Evolutionary conservation across 2,329 filamentous ascomycete genomes (phyloP), one percentile per base, ranked within the genome.

Genomic region (Claviceps arundinis): DNA sequence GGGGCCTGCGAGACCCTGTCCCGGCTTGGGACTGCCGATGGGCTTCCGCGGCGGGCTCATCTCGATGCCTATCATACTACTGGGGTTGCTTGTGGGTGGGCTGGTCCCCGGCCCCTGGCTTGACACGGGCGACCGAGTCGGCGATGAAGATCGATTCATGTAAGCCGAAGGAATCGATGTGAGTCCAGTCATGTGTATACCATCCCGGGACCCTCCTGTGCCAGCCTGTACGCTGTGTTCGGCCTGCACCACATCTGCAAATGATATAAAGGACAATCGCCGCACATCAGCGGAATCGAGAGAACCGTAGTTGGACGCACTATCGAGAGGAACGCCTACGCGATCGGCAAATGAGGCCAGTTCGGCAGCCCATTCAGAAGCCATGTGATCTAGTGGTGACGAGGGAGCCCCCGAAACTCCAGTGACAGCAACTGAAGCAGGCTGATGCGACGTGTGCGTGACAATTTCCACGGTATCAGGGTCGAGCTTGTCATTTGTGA

Each of bases 391-490:
- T 47, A 70, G 70, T 53, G 55, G 66, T 61, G 55, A 65, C 62
- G 58, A 57, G 4, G 43, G 30, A 3, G 37, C 56, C 41, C 55
- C 66, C 62, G 55, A 59, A 19, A 69, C 64, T 46, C 78, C 78
- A 1, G 79, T 76, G 40, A 91, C 83, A 1, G 81, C 77, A 11
- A 82, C 75, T 1, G 81, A 76, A 13, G 88, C 89, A 26, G 88
- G 84, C 62, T 91, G 89, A 66, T 96, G 90, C 24, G 82, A 82
- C 37, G 80, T 77, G 65, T 94, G 89, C 48, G 87, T 96, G 46
- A 96, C 80, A 64, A 97, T 96, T 71, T 96, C 89, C 51, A 97
- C 90, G 24, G 83, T 80, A 65, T 96, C 89, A 4, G 89, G 89
- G 65, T 93, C 85, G 49, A 96, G 76, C 53, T 84, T 82, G 58